Evolutionary conservation across 1,139 yeast species (phyloP), one percentile per base, ranked within the genome.

Genomic region (Pichia kudriavzevii): DNA sequence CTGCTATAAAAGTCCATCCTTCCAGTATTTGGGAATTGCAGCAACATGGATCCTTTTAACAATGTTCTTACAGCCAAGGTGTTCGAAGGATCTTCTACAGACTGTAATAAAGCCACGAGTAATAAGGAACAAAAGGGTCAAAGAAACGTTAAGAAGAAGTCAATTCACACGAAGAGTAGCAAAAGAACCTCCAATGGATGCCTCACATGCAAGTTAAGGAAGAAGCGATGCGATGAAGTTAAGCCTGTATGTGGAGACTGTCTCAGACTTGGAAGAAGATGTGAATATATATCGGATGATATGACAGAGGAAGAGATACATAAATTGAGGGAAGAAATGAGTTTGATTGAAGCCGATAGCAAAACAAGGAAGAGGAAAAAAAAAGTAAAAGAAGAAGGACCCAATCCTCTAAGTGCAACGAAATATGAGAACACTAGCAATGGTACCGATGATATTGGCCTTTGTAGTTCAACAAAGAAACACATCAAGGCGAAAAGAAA

Each of bases 221-320:
- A 80, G 63, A 80, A 80, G 53, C 72, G 84, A 42, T 81, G 91
- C 49, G 78, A 79, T 50, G 88, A 80, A 51, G 51, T 47, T 2
- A 66, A 63, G 39, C 91, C 91, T 2, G 49, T 57, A 2, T 81
- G 93, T 50, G 62, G 67, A 1, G 82, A 78, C 38, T 79, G 87
- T 52, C 38, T 44, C 4, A 59, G 87, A 36, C 58, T 79, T 23
- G 60, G 65, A 1, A 62, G 76, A 38, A 63, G 61, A 29, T 79
- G 87, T 52, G 63, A 53, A 12, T 72, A 72, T 57, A 72, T 74
- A 6, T 44, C 56, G 1, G 67, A 70, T 2, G 68, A 67, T 2
- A 58, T 59, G 49, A 33, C 50, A 1, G 25, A 38, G 1, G 54
- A 48, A 9, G 50, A 54, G 31, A 39, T 46, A 0, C 41, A 37